phyloP scores from a whole-genome alignment of 805 yeast genomes.

The Candida succiphila region DNA sequence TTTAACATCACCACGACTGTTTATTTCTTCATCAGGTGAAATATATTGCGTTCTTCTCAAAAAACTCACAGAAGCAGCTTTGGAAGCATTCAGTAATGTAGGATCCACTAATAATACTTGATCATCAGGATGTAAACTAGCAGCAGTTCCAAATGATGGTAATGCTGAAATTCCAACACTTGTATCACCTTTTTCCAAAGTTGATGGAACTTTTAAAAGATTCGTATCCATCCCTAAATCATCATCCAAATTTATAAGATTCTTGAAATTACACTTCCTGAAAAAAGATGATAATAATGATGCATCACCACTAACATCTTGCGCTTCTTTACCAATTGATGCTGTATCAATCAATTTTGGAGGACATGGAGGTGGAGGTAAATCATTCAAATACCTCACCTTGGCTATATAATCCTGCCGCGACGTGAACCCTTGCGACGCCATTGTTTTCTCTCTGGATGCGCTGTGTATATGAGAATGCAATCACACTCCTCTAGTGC shows the following conservation, averaged over 20 bases:
- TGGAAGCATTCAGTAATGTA: slow-evolving; percentile 35
- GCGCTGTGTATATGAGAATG: no score
- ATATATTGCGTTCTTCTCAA: slow-evolving; percentile 92
- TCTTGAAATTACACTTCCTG: slow-evolving; percentile 62
- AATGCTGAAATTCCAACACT: slow-evolving; percentile 21
- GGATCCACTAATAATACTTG: slow-evolving; percentile 74
- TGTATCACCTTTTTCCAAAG: slow-evolving; percentile 40
- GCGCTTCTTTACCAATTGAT: slow-evolving; percentile 19
- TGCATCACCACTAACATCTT: slow-evolving; percentile 34
- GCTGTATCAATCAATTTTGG: slow-evolving; percentile 67
- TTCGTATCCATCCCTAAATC: slow-evolving; percentile 72
- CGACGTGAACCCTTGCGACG: slow-evolving; percentile 4
- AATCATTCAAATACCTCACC: slow-evolving; percentile 70
- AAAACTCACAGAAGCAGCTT: slow-evolving; percentile 34
- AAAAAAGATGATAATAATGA: slow-evolving; percentile 60
- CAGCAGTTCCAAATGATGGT: slow-evolving; percentile 11
- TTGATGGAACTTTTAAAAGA: slow-evolving; percentile 52
- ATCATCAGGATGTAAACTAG: slow-evolving; percentile 68
- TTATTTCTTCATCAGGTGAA: slow-evolving; percentile 42
- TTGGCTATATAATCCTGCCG: slow-evolving; percentile 76
- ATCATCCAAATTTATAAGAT: slow-evolving; percentile 47
- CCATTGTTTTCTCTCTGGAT: neutral
- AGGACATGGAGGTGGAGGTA: slow-evolving; percentile 91
- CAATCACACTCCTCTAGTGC: no score
- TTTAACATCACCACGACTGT: slow-evolving; percentile 13